Evolutionary conservation across 75 land plant genomes (phyloP), one percentile per base, ranked within the genome.

Genomic region (Sequoiadendron giganteum): DNA sequence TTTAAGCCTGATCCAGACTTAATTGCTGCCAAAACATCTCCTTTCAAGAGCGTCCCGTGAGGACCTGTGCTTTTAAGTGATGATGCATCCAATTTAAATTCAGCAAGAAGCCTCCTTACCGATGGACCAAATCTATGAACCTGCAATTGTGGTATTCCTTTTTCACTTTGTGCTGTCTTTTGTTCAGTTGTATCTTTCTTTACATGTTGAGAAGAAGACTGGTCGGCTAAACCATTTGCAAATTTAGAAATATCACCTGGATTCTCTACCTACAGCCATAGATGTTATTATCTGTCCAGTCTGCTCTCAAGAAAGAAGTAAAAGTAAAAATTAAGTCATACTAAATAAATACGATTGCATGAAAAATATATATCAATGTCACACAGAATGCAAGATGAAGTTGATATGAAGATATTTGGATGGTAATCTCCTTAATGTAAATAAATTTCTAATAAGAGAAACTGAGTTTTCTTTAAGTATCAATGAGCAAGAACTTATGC

Each of bases 21-120:
- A 47, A 98, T 90, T 43, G 96, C 99, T 91, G 92, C 92, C 85
- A 98, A 88, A 13, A 98, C 99, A 93, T 98, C 99, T 83, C 97
- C 97, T 92, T 98, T 98, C 68, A 97, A 86, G 89, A 98, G 86
- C 34, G 97, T 94, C 82, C 99, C 97, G 86, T 87, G 95, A 65
- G 99, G 99, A 43, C 99, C 99, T 86, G 99, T 94, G 85, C 95
- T 95, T 39, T 87, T 89, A 39, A 98, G 42, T 68, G 94, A 90
- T 86, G 99, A 92, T 86, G 88, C 85, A 87, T 98, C 97, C 84
- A 98, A 82, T 84, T 97, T 95, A 94, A 91, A 89, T 87, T 97
- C 96, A 30, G 91, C 56, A 86, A 98, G 93, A n/a, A 96, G 93
- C 78, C 94, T 87, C 88, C 97, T 98, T 49, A 97, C 99, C 43